A percentile compares a stretch with the other conserved stretches of the same genome.
These are phyloP conservation scores for Volutella citrinella DNA, from an alignment of 2,329 filamentous ascomycete species.

Conservation along the genomic window DNA sequence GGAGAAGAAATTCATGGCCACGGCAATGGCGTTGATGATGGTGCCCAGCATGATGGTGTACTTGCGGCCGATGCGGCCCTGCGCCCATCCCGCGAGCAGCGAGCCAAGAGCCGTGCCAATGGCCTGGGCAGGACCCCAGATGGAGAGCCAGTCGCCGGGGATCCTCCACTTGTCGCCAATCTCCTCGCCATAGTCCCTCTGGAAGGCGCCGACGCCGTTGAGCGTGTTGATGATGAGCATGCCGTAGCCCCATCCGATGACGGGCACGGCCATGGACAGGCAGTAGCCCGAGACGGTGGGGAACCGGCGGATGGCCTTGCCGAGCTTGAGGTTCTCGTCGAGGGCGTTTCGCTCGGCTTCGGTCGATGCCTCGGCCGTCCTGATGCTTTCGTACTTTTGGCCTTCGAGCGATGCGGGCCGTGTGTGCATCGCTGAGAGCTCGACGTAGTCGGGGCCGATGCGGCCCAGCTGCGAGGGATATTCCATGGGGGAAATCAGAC, in stretches of 20 bases:
- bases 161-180: slow-evolving; percentile 22
- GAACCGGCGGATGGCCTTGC: slow-evolving; percentile 23
- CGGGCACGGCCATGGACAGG: slow-evolving; percentile 22
- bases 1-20: slow-evolving; percentile 27
- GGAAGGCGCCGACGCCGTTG: slow-evolving; percentile 26
- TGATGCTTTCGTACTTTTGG: slow-evolving; percentile 6
- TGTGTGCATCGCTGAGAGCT: slow-evolving; percentile 11
- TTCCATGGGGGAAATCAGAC: too few species aligned
- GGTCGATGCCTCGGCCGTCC: slow-evolving; percentile 3
- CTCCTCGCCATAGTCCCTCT: slow-evolving; percentile 24
- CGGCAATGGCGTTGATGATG: slow-evolving; percentile 20
- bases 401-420: slow-evolving; percentile 7
- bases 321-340: slow-evolving; percentile 19
- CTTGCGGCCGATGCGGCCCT: slow-evolving; percentile 25
- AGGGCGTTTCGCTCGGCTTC: background rate
- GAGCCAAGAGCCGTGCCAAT: slow-evolving; percentile 23
- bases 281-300: slow-evolving; percentile 26
- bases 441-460: slow-evolving; percentile 4
- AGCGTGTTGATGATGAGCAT: slow-evolving; percentile 25
- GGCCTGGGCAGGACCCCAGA: slow-evolving; percentile 24
- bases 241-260: slow-evolving; percentile 31
- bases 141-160: slow-evolving; percentile 24
- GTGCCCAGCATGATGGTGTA: slow-evolving; percentile 22
- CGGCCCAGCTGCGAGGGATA: too few species aligned
- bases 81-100: slow-evolving; percentile 24